Evolutionary conservation across 2,329 filamentous ascomycete species (phyloP).

Genomic region (Botrytis fragariae): DNA sequence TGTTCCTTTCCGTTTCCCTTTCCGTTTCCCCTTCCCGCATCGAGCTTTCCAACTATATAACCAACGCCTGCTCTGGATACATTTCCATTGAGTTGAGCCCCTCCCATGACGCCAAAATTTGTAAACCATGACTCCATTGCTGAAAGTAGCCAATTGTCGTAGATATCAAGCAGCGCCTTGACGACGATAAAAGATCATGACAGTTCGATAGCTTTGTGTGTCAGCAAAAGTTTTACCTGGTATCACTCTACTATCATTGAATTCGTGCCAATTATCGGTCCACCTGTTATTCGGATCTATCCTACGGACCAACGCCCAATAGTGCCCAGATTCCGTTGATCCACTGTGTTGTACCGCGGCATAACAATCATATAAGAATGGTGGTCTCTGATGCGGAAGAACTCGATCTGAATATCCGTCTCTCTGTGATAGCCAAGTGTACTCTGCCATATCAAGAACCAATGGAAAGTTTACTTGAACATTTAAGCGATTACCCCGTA

Average conservation of each 20-base stretch:
- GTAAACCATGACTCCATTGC: background rate
- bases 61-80: conserved; percentile 3
- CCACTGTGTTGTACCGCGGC: conserved; percentile 1
- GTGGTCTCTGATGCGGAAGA: conserved; percentile 10
- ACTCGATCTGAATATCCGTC: conserved; percentile 7
- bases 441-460: conserved; percentile 12
- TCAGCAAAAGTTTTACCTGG: conserved; percentile 5
- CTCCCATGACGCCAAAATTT: background rate
- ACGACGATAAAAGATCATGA: conserved; percentile 11
- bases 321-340: background rate
- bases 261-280: conserved; percentile 18
- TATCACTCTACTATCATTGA: conserved; percentile 10
- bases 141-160: background rate
- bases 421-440: conserved; percentile 15
- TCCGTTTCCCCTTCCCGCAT: background rate
- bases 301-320: conserved; percentile 16
- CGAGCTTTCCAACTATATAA: conserved; percentile 10
- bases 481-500: background rate
- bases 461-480: conserved; percentile 2
- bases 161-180: conserved; percentile 1
- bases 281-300: conserved; percentile 5
- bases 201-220: conserved; percentile 2
- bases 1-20: background rate
- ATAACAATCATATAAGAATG: conserved; percentile 20
- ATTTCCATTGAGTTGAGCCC: background rate